Percentiles rank a stretch among this genome's conserved stretches.
Conservation (phyloP, 2,329 filamentous ascomycete species). For the Ophidiomyces ophidiicola region DNA sequence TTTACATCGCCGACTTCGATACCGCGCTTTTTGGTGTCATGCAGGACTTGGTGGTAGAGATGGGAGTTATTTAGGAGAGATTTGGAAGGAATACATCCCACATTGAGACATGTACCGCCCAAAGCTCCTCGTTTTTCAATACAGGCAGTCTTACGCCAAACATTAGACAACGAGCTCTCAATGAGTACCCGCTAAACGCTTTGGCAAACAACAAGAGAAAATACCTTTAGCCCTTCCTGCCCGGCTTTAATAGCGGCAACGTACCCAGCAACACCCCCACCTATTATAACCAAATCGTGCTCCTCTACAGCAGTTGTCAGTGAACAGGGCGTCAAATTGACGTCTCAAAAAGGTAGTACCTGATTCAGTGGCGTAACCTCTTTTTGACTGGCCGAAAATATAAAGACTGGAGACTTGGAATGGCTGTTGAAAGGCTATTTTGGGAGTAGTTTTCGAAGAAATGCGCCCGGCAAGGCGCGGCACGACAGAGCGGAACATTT, state of each 20-base stretch:
- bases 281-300: slow-evolving; percentile 95
- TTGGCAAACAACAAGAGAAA: slow-evolving; percentile 11
- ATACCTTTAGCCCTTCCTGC: slow-evolving; percentile 89
- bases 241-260: slow-evolving; percentile 98
- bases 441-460: slow-evolving; percentile 28
- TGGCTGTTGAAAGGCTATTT: slow-evolving; percentile 27
- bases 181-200: slow-evolving; percentile 16
- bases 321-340: no score
- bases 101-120: slow-evolving; percentile 95
- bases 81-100: slow-evolving; percentile 98
- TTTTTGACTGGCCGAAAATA: slow-evolving; percentile 42
- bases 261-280: slow-evolving; percentile 95
- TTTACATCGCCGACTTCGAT: slow-evolving; percentile 97
- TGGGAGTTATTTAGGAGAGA: slow-evolving; percentile 99
- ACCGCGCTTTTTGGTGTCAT: slow-evolving; percentile 93
- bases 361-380: slow-evolving; percentile 45
- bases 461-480: slow-evolving; percentile 39
- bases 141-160: slow-evolving; percentile 94
- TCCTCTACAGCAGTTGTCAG: slow-evolving; percentile 49
- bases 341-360: slow-evolving; percentile 21
- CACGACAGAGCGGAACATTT: slow-evolving; percentile 43
- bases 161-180: slow-evolving; percentile 2
- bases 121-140: slow-evolving; percentile 96
- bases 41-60: slow-evolving; percentile 90
- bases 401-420: slow-evolving; percentile 31